Conservation (phyloP, 768 basidiomycete genomes). For the Mycena leptocephala region DNA sequence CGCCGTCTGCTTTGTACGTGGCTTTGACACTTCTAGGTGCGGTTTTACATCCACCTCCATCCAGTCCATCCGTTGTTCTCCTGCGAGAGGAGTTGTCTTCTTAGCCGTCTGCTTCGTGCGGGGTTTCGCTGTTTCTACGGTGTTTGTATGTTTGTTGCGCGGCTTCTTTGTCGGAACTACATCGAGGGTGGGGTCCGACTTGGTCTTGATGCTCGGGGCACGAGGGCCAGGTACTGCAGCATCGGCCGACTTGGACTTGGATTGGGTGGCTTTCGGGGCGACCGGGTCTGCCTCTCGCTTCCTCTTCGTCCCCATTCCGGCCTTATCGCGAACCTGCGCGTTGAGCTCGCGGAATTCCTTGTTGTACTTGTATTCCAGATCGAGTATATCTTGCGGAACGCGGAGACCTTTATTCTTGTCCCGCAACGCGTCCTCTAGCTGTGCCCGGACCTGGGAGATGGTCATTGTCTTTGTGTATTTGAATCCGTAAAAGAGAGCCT, state of each 20-base stretch:
- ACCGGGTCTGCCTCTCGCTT: conserved; percentile 20
- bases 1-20: conserved; percentile 15
- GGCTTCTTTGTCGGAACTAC: conserved; percentile 25
- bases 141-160: conserved; percentile 14
- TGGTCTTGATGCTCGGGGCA: background rate
- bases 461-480: conserved; percentile 34
- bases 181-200: conserved; percentile 8
- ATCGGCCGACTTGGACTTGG: conserved; percentile 18
- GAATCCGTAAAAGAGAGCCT: conserved; percentile 33
- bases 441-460: conserved; percentile 25
- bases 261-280: conserved; percentile 22
- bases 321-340: conserved; percentile 37
- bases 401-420: conserved; percentile 28
- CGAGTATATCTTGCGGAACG: conserved; percentile 33
- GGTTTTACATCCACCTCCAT: conserved; percentile 14
- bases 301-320: conserved; percentile 29
- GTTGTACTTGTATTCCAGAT: conserved; percentile 32
- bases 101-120: conserved; percentile 20
- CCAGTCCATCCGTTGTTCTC: background rate
- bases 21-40: conserved; percentile 8
- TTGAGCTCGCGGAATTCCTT: conserved; percentile 37
- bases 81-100: background rate
- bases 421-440: conserved; percentile 34
- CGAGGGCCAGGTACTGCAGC: background rate
- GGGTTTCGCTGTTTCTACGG: conserved; percentile 12